Percentiles rank a stretch among this genome's conserved stretches.
phyloP scores from a whole-genome alignment of 2,329 filamentous ascomycete species.

The Fusarium bulbicola region DNA sequence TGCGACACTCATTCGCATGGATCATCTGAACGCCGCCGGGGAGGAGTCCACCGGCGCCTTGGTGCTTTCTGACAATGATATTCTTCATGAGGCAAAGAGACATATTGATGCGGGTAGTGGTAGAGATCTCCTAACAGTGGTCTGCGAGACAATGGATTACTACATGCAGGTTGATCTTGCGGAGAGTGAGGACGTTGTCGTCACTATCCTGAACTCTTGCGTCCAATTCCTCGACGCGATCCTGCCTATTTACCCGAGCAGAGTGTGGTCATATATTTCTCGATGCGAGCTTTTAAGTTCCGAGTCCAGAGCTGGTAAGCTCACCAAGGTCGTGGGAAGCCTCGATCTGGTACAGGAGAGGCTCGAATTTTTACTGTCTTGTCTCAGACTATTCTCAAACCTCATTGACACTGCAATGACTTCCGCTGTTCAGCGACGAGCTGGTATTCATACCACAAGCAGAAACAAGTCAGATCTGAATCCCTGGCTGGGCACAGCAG shows the following conservation, averaged over 20 bases:
- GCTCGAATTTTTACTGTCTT: conserved; percentile 80
- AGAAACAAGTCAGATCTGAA: conserved; percentile 59
- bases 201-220: conserved; percentile 75
- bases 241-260: conserved; percentile 77
- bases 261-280: conserved; percentile 90
- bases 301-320: conserved; percentile 77
- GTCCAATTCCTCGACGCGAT: conserved; percentile 82
- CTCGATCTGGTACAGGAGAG: conserved; percentile 81
- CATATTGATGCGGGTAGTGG: conserved; percentile 60
- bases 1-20: conserved; percentile 71
- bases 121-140: conserved; percentile 80
- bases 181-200: conserved; percentile 68
- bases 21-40: conserved; percentile 50
- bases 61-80: conserved; percentile 47
- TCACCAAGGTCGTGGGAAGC: conserved; percentile 81
- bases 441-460: conserved; percentile 58
- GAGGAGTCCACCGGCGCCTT: conserved; percentile 45
- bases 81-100: conserved; percentile 66
- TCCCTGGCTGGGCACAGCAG: conserved; percentile 76
- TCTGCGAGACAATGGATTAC: conserved; percentile 86
- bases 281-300: conserved; percentile 82
- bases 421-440: conserved; percentile 73
- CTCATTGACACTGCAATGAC: conserved; percentile 79
- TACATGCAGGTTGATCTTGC: conserved; percentile 66
- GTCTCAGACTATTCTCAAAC: conserved; percentile 76